Base-by-base conservation (phyloP, 2,329 filamentous ascomycete genomes). In the Colletotrichum navitas region DNA sequence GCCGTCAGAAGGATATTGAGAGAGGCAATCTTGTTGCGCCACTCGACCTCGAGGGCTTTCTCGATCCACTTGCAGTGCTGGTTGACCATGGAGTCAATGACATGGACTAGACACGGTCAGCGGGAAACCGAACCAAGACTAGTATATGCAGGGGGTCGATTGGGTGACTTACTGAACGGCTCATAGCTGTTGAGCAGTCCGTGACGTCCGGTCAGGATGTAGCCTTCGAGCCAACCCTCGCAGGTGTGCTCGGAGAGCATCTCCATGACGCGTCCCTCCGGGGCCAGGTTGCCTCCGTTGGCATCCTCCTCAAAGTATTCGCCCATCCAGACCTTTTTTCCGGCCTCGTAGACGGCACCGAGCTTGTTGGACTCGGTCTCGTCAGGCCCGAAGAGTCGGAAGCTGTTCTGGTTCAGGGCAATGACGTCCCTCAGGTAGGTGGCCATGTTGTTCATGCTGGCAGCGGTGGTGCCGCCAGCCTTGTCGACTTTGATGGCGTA, bases 21-120 rank as follows among this genome's bases (percentile, higher is more conserved):
- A 0, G 92, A 94, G 11, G 92, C 87, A 14, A 94, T 84, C 79
- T 91, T 91, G 76, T 85, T 88, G 63, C 93, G 89, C 93, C 93
- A 95, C 76, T 92, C 89, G 26, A 94, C 90, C 77, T 94, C 92
- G n/a, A 90, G 84, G 74, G 90, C 93, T 83, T 94, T 95, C 80
- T 95, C 92, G 62, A 94, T 87, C 92, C 92, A 94, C 80, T 95
- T 95, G 84, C 92, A 94, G 82, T 95, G 92, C 83, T 87, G 61
- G 79, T 94, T 94, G 72, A 95, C 92, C 92, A 95, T 95, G 1
- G 91, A 93, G 80, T 94, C 92, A 76, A 95, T 94, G 76, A 95
- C 89, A 78, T 94, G 92, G 71, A 94, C 68, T 73, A 6, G 5
- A 1, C 4, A 18, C n/a, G 8, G 65, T 72, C 54, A 72, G 67